phyloP scores from a whole-genome alignment of 805 yeast genomes.

The Candida caryicola region DNA sequence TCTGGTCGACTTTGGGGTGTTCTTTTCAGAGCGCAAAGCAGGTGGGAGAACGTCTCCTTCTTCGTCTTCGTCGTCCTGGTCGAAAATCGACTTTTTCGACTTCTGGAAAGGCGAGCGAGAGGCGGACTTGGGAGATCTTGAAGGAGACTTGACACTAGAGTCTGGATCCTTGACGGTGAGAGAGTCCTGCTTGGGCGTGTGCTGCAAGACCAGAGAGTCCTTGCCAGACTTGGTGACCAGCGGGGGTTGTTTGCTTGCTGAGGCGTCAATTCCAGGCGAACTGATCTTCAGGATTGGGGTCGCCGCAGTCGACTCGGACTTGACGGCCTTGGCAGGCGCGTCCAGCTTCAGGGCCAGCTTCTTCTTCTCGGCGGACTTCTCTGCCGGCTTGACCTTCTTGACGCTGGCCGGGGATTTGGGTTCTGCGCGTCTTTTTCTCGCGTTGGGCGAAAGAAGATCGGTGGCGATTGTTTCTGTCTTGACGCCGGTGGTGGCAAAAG shows the following conservation, averaged over 20 bases:
- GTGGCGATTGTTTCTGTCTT: too few species aligned
- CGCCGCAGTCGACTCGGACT: neutral
- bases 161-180: too few species aligned
- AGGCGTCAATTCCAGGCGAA: too few species aligned
- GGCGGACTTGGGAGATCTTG: constrained; percentile 2
- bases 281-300: too few species aligned
- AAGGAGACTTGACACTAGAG: constrained; percentile 8
- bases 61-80: constrained; percentile 6
- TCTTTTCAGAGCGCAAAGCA: too few species aligned
- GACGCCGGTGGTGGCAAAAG: too few species aligned
- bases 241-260: too few species aligned
- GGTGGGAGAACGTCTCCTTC: too few species aligned
- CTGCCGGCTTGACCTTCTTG: constrained; percentile 3
- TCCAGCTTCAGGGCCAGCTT: neutral
- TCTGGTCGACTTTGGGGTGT: too few species aligned
- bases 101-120: constrained; percentile 1
- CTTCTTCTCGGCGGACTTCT: neutral
- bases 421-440: constrained; percentile 4
- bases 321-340: neutral
- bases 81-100: constrained; percentile 5
- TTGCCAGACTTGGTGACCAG: neutral
- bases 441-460: neutral
- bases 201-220: too few species aligned
- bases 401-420: neutral
- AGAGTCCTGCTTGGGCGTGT: too few species aligned